Percentiles rank a stretch among this genome's conserved stretches.
These are phyloP conservation scores for Diaporthe sp. DNA, from an alignment of 2,329 filamentous ascomycete species.

Conservation along the genomic window DNA sequence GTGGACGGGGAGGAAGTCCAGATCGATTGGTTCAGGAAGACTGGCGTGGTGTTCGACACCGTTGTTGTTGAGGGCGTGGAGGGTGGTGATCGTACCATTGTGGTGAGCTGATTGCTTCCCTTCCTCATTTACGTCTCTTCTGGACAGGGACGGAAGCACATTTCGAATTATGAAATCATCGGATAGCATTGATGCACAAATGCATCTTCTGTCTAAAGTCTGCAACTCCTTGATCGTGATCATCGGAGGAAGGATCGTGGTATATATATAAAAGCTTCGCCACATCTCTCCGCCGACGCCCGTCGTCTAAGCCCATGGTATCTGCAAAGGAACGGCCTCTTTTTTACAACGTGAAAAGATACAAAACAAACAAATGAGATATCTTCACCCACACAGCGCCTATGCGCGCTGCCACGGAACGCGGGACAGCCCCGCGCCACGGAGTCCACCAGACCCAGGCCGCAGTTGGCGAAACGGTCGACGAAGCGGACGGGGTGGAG, in stretches of 20 bases:
- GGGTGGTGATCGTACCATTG: constrained; percentile 32
- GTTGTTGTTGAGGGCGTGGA: constrained; percentile 28
- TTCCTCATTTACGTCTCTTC: not conserved
- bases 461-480: not conserved
- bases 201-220: not conserved
- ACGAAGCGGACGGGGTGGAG: too few species aligned
- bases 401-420: not conserved
- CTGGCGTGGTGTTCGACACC: constrained; percentile 32
- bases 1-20: constrained; percentile 37
- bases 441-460: not conserved
- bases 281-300: not conserved
- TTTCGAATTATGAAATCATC: not conserved
- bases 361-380: not conserved
- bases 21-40: constrained; percentile 31
- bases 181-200: not conserved
- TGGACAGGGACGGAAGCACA: not conserved
- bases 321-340: constrained; percentile 6
- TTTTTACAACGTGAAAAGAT: not conserved
- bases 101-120: constrained; percentile 24
- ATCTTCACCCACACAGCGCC: not conserved
- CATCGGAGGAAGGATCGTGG: constrained; percentile 13
- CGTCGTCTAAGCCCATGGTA: constrained; percentile 6
- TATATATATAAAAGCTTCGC: not conserved
- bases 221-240: not conserved
- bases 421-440: not conserved